Percentiles rank a stretch among this genome's conserved stretches.
phyloP scores from a whole-genome alignment of 352 stramenopile species.

The Bremia lactucae region DNA sequence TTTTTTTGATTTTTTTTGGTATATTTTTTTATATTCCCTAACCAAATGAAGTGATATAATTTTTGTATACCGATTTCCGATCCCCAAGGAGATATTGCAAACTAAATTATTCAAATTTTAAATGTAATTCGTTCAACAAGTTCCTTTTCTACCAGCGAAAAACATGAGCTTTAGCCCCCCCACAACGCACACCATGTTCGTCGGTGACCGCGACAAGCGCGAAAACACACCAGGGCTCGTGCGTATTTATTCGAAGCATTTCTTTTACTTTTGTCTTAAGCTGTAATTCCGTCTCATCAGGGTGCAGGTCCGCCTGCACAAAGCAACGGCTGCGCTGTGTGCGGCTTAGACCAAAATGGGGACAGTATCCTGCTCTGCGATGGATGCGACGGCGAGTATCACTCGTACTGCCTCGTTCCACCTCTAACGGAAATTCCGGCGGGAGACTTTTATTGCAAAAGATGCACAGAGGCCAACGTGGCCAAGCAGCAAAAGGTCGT shows the following conservation, averaged over 20 bases:
- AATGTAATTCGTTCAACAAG: no score
- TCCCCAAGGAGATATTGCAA: no score
- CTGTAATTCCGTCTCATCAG: conserved; percentile 1
- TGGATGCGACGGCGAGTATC: conserved; percentile 80
- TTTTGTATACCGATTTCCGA: no score
- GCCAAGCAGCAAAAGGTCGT: conserved; percentile 29
- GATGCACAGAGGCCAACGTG: conserved; percentile 38
- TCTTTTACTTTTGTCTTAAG: neutral
- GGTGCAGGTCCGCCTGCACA: conserved; percentile 18
- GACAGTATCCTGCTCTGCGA: conserved; percentile 79
- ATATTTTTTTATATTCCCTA: no score
- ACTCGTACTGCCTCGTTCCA: conserved; percentile 74
- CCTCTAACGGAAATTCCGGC: conserved; percentile 60
- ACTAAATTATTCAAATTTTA: no score
- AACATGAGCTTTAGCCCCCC: no score
- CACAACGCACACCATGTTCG: conserved; percentile 18
- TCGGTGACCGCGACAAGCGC: conserved; percentile 13
- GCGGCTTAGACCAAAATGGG: conserved; percentile 57
- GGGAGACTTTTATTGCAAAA: conserved; percentile 78
- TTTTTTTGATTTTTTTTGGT: no score
- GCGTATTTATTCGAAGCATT: neutral
- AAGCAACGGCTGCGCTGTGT: conserved; percentile 54
- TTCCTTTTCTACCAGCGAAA: no score
- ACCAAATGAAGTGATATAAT: no score
- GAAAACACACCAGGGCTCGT: conserved; percentile 9